Evolutionary conservation across 2,329 filamentous ascomycete genomes (phyloP), one percentile per base, ranked within the genome.

Genomic region (Fusarium coicis): DNA sequence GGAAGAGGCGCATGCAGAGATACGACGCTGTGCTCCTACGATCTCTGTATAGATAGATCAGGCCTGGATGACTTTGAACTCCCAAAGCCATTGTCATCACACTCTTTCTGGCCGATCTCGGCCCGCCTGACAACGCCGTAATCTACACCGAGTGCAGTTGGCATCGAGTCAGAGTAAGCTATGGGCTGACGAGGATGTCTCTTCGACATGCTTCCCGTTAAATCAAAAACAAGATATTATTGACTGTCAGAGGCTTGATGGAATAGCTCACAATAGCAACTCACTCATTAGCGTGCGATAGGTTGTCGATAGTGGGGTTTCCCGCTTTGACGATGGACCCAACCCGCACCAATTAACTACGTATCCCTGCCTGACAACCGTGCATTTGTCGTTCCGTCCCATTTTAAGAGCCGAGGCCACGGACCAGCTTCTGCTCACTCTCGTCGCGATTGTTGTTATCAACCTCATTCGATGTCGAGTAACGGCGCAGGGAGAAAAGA

Each of bases 361-460:
- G 26, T 26, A 78, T 78, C 76, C 76, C 50, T 70, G 76, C 68
- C 67, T 44, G 56, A 46, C 47, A 61, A 63, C 76, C 72, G 69
- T 77, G 76, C 74, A 68, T 69, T 57, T 58, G 62, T 77, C 66
- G 68, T 60, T 75, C 66, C 68, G 69, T 76, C 68, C 73, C 76
- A 73, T 77, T 62, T 58, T 76, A 68, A 68, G 59, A 76, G 64
- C 73, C 63, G 74, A 77, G 66, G 55, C 68, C 76, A 78, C 75
- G 74, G 76, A 78, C 75, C 76, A 78, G 75, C 74, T 77, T 70
- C 76, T 78, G 74, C 77, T 78, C 74, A 63, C 43, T 54, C 62
- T 44, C 34, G 53, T 61, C 60, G 26, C 44, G 26, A 37, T 43
- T 49, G 32, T 59, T 67, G 34, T 30, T 39, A n/a, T 58, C 52